Percentiles rank a stretch among this genome's conserved stretches.
These are phyloP conservation scores for Chamaecrista fasciculata DNA, from an alignment of 306 rosid species.

Conservation along the genomic window DNA sequence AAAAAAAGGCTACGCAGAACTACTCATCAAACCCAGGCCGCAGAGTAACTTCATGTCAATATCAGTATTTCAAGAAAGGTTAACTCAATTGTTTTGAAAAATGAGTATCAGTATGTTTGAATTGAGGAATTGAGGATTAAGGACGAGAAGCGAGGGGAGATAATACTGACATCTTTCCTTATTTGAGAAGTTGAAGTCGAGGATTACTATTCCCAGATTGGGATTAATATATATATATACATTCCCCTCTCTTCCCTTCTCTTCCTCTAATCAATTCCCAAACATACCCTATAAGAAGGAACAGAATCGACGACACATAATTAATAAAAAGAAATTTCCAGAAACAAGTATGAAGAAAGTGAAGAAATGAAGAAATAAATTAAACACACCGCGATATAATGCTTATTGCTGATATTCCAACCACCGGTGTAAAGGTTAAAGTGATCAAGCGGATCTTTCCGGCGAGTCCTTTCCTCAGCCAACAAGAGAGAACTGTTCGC, in stretches of 20 bases:
- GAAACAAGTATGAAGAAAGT: neutral
- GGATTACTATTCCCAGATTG: too few relatives aligned
- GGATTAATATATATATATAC: too few relatives aligned
- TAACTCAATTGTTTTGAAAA: neutral
- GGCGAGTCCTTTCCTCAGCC: slow-evolving; percentile 61
- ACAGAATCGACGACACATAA: neutral
- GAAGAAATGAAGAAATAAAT: neutral
- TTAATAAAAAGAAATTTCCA: neutral
- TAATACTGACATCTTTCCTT: too few relatives aligned
- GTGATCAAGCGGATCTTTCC: slow-evolving; percentile 62
- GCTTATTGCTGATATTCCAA: slow-evolving; percentile 71
- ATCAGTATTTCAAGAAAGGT: neutral
- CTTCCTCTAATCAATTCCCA: too few relatives aligned
- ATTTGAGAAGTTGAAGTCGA: too few relatives aligned
- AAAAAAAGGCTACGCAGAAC: neutral
- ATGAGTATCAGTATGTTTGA: too few relatives aligned
- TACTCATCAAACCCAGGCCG: neutral
- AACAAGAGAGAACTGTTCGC: slow-evolving; percentile 54
- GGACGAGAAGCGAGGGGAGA: too few relatives aligned
- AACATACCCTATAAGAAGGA: too few relatives aligned
- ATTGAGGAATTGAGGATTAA: too few relatives aligned
- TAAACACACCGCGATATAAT: slow-evolving; percentile 74
- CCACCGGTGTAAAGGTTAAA: slow-evolving; percentile 73
- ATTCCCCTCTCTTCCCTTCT: too few relatives aligned
- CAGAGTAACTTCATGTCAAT: neutral